A percentile compares a stretch with the other conserved stretches of the same genome.
These are phyloP conservation scores for Coniochaeta sp. DNA, from an alignment of 2,329 filamentous ascomycete genomes.

Conservation along the genomic window DNA sequence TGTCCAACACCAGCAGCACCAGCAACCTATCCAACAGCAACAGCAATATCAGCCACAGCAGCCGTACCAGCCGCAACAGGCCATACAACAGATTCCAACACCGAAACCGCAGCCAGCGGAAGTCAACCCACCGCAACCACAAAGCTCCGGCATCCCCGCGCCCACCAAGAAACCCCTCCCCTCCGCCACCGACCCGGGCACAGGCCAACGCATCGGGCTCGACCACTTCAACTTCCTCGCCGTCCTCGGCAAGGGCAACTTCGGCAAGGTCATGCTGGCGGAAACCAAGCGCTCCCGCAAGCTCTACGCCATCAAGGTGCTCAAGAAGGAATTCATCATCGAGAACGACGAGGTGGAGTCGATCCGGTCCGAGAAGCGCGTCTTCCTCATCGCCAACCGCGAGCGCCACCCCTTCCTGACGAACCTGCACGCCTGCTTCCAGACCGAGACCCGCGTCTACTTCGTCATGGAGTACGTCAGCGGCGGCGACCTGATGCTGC, in stretches of 20 bases:
- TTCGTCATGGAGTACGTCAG: constrained; percentile 99
- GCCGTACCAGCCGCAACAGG: constrained; percentile 15
- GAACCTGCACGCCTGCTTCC: constrained; percentile 95
- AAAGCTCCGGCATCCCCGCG: constrained; percentile 25
- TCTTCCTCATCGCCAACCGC: constrained; percentile 94
- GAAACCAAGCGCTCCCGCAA: constrained; percentile 91
- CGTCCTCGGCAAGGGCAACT: constrained; percentile 97
- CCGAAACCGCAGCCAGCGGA: constrained; percentile 33
- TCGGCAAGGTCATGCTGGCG: constrained; percentile 98
- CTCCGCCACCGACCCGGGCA: constrained; percentile 64
- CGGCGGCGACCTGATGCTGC: constrained; percentile 96
- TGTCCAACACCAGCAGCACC: constrained; percentile 14
- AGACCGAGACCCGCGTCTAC: constrained; percentile 96
- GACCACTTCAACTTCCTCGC: constrained; percentile 99
- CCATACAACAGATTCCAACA: constrained; percentile 19
- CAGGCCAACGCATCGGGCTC: constrained; percentile 79
- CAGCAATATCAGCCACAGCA: constrained; percentile 31
- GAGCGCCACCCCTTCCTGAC: constrained; percentile 94
- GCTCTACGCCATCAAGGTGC: constrained; percentile 95
- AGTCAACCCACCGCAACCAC: constrained; percentile 21
- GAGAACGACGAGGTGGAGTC: constrained; percentile 99
- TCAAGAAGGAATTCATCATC: constrained; percentile 99
- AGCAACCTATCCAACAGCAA: constrained; percentile 17
- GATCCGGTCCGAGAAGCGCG: constrained; percentile 93
- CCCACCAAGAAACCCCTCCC: constrained; percentile 55